Conservation (phyloP, 2,329 filamentous ascomycete genomes). For the Colletotrichum sp. region DNA sequence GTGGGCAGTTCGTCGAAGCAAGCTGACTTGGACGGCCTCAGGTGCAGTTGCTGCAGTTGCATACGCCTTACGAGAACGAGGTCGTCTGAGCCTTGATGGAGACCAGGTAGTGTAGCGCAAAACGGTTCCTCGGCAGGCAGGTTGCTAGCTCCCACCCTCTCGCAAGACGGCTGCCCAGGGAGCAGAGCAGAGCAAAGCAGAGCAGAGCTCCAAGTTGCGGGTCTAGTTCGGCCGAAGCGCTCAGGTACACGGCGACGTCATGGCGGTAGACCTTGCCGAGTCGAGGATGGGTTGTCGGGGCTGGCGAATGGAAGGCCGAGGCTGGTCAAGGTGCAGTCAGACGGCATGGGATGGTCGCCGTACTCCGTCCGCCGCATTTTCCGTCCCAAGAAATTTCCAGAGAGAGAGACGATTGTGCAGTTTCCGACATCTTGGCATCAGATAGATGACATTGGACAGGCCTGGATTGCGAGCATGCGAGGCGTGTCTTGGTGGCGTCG, state of each 20-base stretch:
- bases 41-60: background rate
- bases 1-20: background rate
- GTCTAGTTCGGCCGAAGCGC: constrained; percentile 7
- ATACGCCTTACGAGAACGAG: background rate
- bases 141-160: background rate
- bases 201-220: background rate
- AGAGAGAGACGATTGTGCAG: background rate
- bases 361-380: background rate
- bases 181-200: background rate
- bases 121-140: background rate
- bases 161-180: background rate
- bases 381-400: background rate
- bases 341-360: background rate
- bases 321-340: background rate
- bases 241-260: constrained; percentile 8
- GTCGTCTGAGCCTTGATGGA: background rate
- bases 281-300: background rate
- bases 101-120: background rate
- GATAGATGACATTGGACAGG: background rate
- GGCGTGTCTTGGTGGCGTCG: background rate
- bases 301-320: background rate
- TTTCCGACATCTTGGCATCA: background rate
- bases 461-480: background rate
- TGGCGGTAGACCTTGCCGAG: background rate
- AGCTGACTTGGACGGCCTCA: constrained; percentile 1